These are phyloP conservation scores for Theobroma cacao DNA, from an alignment of 345 rosid species.

Conservation along the genomic window DNA sequence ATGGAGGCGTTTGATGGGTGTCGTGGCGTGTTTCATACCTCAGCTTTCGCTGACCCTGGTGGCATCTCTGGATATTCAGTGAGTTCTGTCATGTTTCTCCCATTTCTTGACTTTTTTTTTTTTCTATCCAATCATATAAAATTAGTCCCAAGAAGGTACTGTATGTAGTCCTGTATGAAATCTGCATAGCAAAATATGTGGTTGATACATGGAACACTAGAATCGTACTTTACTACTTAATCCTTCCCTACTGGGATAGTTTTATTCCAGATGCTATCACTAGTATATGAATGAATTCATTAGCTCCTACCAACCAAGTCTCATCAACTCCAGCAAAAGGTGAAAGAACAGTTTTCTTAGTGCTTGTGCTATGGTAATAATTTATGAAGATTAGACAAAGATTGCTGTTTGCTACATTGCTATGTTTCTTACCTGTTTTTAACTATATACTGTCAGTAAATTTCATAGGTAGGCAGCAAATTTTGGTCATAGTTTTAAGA, in stretches of 20 bases:
- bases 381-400: background rate
- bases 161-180: background rate
- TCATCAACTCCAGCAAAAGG: background rate
- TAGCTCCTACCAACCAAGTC: background rate
- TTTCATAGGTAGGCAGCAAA: background rate
- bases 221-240: too few relatives aligned
- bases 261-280: too few relatives aligned
- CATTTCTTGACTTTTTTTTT: background rate
- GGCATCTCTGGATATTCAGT: slow-evolving; percentile 96
- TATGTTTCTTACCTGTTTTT: background rate
- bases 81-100: slow-evolving; percentile 8
- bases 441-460: background rate
- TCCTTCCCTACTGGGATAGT: too few relatives aligned
- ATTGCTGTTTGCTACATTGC: background rate
- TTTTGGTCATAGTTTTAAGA: background rate
- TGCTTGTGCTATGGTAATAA: background rate
- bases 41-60: slow-evolving; percentile 70
- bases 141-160: background rate
- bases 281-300: background rate
- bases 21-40: slow-evolving; percentile 80
- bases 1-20: slow-evolving; percentile 74
- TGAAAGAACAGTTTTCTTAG: background rate
- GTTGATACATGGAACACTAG: background rate
- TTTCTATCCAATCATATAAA: too few relatives aligned
- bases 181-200: background rate